These are phyloP conservation scores for Clavulina sp. DNA, from an alignment of 768 basidiomycete species.

Conservation along the genomic window DNA sequence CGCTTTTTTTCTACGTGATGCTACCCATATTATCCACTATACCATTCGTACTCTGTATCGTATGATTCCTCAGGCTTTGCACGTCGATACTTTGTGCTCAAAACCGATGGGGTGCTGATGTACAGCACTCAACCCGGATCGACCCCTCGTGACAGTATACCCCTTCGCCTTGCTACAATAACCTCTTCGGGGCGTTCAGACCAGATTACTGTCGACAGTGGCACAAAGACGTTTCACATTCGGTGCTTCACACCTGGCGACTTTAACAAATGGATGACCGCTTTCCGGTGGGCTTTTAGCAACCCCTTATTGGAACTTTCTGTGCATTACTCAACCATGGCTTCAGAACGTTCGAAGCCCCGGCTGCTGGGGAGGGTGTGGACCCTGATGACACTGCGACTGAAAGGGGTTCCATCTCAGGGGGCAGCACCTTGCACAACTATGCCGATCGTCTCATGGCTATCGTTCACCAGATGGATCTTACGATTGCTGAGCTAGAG, in stretches of 20 bases:
- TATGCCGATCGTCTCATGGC: neutral
- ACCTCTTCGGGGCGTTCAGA: conserved; percentile 50
- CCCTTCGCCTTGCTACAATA: conserved; percentile 47
- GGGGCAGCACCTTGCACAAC: no score
- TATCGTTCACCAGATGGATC: neutral
- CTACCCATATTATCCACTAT: no score
- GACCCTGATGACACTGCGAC: no score
- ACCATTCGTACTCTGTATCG: no score
- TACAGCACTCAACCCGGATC: conserved; percentile 61
- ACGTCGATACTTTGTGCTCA: conserved; percentile 60
- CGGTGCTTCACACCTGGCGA: conserved; percentile 56
- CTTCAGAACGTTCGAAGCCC: no score
- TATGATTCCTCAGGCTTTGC: conserved; percentile 72
- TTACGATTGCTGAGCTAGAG: conserved; percentile 9
- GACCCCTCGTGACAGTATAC: conserved; percentile 52
- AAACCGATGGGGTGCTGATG: conserved; percentile 47
- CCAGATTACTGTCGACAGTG: conserved; percentile 68
- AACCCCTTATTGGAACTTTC: no score
- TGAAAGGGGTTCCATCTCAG: no score
- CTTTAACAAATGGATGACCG: conserved; percentile 55
- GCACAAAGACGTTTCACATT: conserved; percentile 63
- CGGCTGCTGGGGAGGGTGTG: no score
- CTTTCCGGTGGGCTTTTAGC: conserved; percentile 56
- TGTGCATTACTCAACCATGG: no score
- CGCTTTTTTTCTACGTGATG: no score